Conservation (phyloP, 2,329 filamentous ascomycete species). For the Phoma sp. region DNA sequence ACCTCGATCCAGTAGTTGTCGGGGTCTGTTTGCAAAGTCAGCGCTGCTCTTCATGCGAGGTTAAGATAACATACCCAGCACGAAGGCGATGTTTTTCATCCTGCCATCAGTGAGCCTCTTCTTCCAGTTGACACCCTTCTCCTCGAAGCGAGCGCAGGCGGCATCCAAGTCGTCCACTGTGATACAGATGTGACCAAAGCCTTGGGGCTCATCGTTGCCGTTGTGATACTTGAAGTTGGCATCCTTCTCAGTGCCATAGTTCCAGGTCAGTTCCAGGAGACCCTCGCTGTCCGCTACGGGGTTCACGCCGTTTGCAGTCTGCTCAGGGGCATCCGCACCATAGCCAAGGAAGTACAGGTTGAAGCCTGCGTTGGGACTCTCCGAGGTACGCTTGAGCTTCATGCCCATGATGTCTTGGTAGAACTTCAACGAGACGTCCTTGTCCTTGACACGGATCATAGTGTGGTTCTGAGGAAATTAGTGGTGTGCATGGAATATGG, state of each 20-base stretch:
- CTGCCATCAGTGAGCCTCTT: conserved; percentile 88
- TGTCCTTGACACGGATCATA: conserved; percentile 88
- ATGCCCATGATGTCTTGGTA: conserved; percentile 84
- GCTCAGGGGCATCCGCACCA: conserved; percentile 53
- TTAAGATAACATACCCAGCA: conserved; percentile 62
- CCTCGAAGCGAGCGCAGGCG: conserved; percentile 85
- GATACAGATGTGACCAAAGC: conserved; percentile 91
- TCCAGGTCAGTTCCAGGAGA: conserved; percentile 88
- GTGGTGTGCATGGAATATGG: background rate
- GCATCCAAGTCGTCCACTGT: conserved; percentile 87
- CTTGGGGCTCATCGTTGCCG: conserved; percentile 88
- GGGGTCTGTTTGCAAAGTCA: conserved; percentile 56
- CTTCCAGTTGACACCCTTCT: conserved; percentile 84
- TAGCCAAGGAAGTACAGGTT: conserved; percentile 95
- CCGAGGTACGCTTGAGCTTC: conserved; percentile 74
- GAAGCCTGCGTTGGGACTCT: conserved; percentile 75
- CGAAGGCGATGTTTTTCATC: conserved; percentile 93
- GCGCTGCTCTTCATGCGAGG: background rate
- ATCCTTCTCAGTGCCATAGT: conserved; percentile 83
- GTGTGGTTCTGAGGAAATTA: conserved; percentile 71
- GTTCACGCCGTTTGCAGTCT: conserved; percentile 62
- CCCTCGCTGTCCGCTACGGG: conserved; percentile 75
- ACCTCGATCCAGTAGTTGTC: conserved; percentile 83
- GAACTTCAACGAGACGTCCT: conserved; percentile 55
- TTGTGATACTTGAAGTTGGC: conserved; percentile 85